These are phyloP conservation scores for Simmondsia chinensis DNA, from an alignment of 148 eudicot species.

Conservation along the genomic window DNA sequence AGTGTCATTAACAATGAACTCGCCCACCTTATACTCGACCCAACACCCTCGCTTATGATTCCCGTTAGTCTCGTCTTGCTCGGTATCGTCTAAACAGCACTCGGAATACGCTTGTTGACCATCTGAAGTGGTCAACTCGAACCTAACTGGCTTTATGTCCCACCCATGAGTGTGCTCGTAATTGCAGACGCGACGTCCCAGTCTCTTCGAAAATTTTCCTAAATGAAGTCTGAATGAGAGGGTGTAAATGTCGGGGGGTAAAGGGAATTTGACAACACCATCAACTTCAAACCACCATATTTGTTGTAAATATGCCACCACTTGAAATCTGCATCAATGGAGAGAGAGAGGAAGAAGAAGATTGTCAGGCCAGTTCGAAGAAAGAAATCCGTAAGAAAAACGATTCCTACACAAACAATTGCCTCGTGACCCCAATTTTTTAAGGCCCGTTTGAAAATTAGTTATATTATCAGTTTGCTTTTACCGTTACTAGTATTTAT, in stretches of 20 bases:
- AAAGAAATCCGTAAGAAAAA: no score
- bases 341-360: no score
- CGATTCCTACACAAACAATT: no score
- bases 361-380: no score
- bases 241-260: constrained; percentile 74
- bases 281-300: constrained; percentile 99
- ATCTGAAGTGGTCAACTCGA: constrained; percentile 75
- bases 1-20: constrained; percentile 51
- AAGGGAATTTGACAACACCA: constrained; percentile 51
- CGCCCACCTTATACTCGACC: constrained; percentile 89
- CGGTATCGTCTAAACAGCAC: constrained; percentile 61
- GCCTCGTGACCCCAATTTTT: no score
- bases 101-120: constrained; percentile 65
- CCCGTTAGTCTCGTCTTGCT: constrained; percentile 35
- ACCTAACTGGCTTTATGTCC: constrained; percentile 82
- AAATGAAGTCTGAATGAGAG: constrained; percentile 76
- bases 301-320: constrained; percentile 90
- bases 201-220: constrained; percentile 67
- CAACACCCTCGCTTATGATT: constrained; percentile 82
- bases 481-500: no score
- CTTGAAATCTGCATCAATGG: constrained; percentile 60
- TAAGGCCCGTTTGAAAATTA: no score
- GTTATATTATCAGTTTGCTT: no score
- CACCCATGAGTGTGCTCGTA: constrained; percentile 96
- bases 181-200: constrained; percentile 72